Evolutionary conservation across 108 stramenopile species (phyloP).

Genomic region (Discostella stelligeroides): DNA sequence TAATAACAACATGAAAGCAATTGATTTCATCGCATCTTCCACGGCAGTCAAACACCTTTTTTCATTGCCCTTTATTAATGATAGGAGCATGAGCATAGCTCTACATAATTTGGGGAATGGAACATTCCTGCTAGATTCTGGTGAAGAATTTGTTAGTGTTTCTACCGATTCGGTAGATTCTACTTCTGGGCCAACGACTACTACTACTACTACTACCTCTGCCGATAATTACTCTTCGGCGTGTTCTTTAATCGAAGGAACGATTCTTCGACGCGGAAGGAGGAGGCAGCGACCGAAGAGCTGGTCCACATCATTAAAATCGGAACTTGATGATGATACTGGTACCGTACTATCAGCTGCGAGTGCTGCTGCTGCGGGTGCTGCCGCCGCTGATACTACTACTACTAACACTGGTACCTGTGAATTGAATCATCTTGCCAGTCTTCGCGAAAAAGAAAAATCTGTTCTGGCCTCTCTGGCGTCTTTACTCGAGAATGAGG

Average conservation of each 20-base stretch:
- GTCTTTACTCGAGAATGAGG: conserved; percentile 37
- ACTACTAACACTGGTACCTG: no score
- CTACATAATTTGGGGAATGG: conserved; percentile 78
- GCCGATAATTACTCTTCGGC: neutral
- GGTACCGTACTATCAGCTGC: neutral
- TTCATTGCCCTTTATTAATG: conserved; percentile 63
- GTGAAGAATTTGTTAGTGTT: conserved; percentile 13
- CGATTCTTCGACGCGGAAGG: conserved; percentile 17
- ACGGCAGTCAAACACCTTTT: conserved; percentile 73
- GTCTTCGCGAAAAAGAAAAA: conserved; percentile 21
- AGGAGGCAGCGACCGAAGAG: conserved; percentile 30
- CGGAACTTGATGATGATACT: neutral
- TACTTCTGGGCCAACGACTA: no score
- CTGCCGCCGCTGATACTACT: no score
- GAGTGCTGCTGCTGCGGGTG: neutral
- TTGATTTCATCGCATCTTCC: conserved; percentile 80
- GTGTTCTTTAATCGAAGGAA: no score
- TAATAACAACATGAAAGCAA: neutral
- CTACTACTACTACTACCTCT: no score
- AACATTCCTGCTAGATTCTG: conserved; percentile 69
- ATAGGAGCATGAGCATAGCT: conserved; percentile 61
- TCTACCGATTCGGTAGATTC: neutral
- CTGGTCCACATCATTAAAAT: conserved; percentile 15
- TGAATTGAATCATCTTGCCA: conserved; percentile 6
- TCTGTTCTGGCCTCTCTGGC: conserved; percentile 29